A percentile compares a stretch with the other conserved stretches of the same genome.
phyloP scores from a whole-genome alignment of 331 rosid genomes.

The Spiraea crenata region DNA sequence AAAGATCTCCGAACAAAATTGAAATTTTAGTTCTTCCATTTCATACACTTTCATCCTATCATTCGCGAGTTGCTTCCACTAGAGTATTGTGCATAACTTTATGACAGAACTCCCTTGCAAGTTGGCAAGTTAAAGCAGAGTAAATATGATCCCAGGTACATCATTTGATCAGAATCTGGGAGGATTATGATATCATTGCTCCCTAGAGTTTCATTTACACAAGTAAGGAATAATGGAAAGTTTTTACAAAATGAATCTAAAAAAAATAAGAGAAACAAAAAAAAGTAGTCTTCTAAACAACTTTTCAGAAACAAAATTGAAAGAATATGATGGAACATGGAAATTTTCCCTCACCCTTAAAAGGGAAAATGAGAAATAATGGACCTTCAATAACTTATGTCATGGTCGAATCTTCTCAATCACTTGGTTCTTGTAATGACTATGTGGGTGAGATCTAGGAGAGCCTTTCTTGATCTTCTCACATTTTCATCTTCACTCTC shows the following conservation, averaged over 20 bases:
- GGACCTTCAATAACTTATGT: conserved; percentile 7
- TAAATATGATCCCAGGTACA: background rate
- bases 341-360: conserved; percentile 12
- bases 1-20: too few species aligned
- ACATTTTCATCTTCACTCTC: conserved; percentile 64
- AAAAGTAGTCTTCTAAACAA: background rate
- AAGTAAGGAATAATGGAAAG: background rate
- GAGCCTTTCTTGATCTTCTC: conserved; percentile 65
- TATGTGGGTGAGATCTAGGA: conserved; percentile 60
- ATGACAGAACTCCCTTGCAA: too few species aligned
- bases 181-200: background rate
- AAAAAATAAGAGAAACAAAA: background rate
- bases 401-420: conserved; percentile 19
- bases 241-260: background rate
- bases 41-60: too few species aligned
- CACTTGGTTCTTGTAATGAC: conserved; percentile 79
- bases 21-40: too few species aligned
- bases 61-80: too few species aligned
- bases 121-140: background rate
- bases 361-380: background rate
- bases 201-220: background rate
- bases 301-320: conserved; percentile 5
- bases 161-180: background rate
- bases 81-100: too few species aligned
- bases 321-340: conserved; percentile 4